A percentile compares a stretch with the other conserved stretches of the same genome.
Evolutionary conservation across 345 rosid species (phyloP).

Genomic region (Syzygium aromaticum): DNA sequence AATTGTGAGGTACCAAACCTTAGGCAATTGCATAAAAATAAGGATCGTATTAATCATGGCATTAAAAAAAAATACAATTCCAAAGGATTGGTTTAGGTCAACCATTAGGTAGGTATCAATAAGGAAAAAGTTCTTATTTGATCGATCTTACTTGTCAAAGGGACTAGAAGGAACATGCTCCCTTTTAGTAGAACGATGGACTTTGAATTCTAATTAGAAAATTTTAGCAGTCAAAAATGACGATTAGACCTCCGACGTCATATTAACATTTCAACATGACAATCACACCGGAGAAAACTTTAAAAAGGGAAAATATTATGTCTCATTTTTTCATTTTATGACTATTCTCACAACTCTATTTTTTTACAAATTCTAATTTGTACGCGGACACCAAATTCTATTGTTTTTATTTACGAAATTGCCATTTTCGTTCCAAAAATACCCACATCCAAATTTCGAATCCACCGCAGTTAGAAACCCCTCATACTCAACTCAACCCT

Average conservation of each 20-base stretch:
- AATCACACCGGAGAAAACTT: background rate
- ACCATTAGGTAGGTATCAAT: background rate
- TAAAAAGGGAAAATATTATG: background rate
- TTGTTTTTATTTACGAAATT: background rate
- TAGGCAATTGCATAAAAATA: background rate
- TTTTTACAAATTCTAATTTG: background rate
- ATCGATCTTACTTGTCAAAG: background rate
- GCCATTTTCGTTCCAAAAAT: background rate
- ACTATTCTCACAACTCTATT: background rate
- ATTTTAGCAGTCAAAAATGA: background rate
- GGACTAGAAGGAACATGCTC: background rate
- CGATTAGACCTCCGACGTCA: background rate
- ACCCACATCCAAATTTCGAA: rapidly evolving
- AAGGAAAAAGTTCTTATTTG: background rate
- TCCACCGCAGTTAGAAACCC: no score
- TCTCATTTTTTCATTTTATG: background rate
- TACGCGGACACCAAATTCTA: background rate
- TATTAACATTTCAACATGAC: background rate
- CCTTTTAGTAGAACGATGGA: background rate
- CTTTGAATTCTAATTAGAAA: background rate
- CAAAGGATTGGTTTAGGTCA: background rate
- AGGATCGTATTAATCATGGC: background rate
- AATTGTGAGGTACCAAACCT: background rate
- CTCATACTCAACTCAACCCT: background rate
- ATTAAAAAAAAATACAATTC: background rate